Base-by-base conservation (phyloP, 805 yeast genomes). In the Candida tammaniensis region DNA sequence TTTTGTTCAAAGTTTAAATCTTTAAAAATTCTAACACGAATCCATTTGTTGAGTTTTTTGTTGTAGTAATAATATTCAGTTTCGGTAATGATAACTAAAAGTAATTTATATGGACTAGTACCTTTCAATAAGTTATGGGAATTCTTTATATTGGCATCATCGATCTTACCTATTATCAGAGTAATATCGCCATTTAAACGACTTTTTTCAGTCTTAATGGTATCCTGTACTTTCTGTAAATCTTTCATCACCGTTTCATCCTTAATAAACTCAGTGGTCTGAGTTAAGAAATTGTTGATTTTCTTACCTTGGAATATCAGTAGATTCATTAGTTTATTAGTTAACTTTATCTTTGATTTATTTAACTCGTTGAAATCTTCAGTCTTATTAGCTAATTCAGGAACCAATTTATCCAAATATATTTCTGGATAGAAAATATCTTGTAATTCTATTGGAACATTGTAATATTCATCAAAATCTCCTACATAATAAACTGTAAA, bases 251-350 rank as follows among this genome's bases (percentile, higher is more conserved):
- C 48, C 5, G 41, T 27, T 9, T 38, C 43, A 11, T 43, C 46
- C n/a, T 37, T 40, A 8, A 39, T 30, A 33, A 52, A 47, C 4
- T 41, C 35, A 4, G 50, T 44, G 1, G 61, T 36, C 9, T 49
- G 51, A 17, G 40, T 40, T 17, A 67, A 40, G 17, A 66, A 44
- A 1, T 45, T 40, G 24, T 48, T 54, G 16, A 66, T 51, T 14
- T 51, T 49, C 43, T 64, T 65, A 1, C 73, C 73, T 42, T 63
- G 68, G 39, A 65, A 66, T 18, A 65, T 55, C 41, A 50, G 64
- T 27, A 54, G 39, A 5, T 46, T 43, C 61, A 65, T 55, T 17
- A 64, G 48, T 22, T 53, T 46, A 17, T 50, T 48, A 21, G 55
- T 49, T 9, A 52, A 35, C 17, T 38, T 40, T 7, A 40, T 43